Conservation (phyloP, 805 yeast species). For the Spathaspora hagerdaliae region DNA sequence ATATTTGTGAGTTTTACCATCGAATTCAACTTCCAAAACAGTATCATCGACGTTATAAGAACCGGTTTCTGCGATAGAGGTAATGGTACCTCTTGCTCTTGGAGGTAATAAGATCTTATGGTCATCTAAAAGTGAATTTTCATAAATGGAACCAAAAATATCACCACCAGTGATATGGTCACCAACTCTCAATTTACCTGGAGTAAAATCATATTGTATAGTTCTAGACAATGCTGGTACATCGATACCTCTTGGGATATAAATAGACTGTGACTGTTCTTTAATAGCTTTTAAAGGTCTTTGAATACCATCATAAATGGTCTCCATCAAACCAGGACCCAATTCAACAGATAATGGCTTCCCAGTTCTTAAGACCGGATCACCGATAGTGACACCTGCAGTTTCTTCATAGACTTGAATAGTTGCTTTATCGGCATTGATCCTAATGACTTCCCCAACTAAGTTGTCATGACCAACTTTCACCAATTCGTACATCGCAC, state of each 20-base stretch:
- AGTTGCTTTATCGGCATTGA: slow-evolving; percentile 94
- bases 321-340: slow-evolving; percentile 99
- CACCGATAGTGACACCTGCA: slow-evolving; percentile 98
- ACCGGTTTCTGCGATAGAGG: slow-evolving; percentile 85
- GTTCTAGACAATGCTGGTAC: slow-evolving; percentile 91
- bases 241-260: slow-evolving; percentile 98
- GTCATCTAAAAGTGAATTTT: slow-evolving; percentile 87
- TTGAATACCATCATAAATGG: slow-evolving; percentile 98
- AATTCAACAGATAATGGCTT: slow-evolving; percentile 98
- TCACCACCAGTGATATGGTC: slow-evolving; percentile 99
- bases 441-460: slow-evolving; percentile 98
- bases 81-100: slow-evolving; percentile 96
- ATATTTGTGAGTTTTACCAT: slow-evolving; percentile 75
- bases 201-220: slow-evolving; percentile 80
- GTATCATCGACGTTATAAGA: slow-evolving; percentile 88
- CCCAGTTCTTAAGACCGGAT: slow-evolving; percentile 97
- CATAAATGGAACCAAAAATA: slow-evolving; percentile 88
- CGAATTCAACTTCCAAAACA: slow-evolving; percentile 89
- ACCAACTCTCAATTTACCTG: slow-evolving; percentile 77
- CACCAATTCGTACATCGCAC: slow-evolving; percentile 99
- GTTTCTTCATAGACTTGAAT: slow-evolving; percentile 99
- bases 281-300: slow-evolving; percentile 95
- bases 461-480: slow-evolving; percentile 95
- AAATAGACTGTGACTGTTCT: slow-evolving; percentile 83
- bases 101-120: slow-evolving; percentile 97